Percentiles rank a stretch among this genome's conserved stretches.
These are phyloP conservation scores for Daldinia bambusicola DNA, from an alignment of 495 filamentous ascomycete genomes.

Conservation along the genomic window DNA sequence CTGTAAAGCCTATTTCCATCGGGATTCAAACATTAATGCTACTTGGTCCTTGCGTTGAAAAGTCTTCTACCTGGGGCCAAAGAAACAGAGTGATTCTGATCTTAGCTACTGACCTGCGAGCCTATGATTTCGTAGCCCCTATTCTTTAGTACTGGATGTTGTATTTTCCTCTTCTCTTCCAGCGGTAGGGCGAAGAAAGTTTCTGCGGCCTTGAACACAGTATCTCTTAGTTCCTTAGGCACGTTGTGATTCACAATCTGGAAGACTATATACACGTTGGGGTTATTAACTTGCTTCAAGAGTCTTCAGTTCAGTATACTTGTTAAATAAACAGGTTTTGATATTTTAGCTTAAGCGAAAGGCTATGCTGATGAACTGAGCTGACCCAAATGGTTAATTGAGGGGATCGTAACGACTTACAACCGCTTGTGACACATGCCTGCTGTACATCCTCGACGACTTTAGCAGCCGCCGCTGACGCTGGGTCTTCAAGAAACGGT, in stretches of 20 bases:
- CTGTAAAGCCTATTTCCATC: conserved; percentile 51
- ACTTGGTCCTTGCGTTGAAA: not conserved
- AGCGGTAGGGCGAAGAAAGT: conserved; percentile 60
- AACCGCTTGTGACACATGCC: conserved; percentile 64
- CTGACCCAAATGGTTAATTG: not conserved
- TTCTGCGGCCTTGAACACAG: conserved; percentile 54
- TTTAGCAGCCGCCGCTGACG: conserved; percentile 31
- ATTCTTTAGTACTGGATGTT: conserved; percentile 53
- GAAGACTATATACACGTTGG: conserved; percentile 51
- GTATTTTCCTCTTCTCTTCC: conserved; percentile 58
- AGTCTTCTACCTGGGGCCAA: not conserved
- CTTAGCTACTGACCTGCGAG: conserved; percentile 49
- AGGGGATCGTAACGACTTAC: conserved; percentile 23
- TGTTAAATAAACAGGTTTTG: not conserved
- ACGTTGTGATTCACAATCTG: conserved; percentile 59
- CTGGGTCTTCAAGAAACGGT: conserved; percentile 48
- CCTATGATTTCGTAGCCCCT: conserved; percentile 63
- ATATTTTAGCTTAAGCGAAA: not conserved
- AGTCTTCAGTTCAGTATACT: not conserved
- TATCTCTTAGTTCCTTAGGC: conserved; percentile 47
- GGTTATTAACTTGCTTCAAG: not conserved
- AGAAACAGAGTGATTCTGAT: not conserved
- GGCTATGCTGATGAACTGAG: not conserved
- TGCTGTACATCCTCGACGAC: conserved; percentile 51
- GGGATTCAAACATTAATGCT: conserved; percentile 8